These are phyloP conservation scores for Aspergillus coremiiformis DNA, from an alignment of 495 filamentous ascomycete genomes.

Conservation along the genomic window DNA sequence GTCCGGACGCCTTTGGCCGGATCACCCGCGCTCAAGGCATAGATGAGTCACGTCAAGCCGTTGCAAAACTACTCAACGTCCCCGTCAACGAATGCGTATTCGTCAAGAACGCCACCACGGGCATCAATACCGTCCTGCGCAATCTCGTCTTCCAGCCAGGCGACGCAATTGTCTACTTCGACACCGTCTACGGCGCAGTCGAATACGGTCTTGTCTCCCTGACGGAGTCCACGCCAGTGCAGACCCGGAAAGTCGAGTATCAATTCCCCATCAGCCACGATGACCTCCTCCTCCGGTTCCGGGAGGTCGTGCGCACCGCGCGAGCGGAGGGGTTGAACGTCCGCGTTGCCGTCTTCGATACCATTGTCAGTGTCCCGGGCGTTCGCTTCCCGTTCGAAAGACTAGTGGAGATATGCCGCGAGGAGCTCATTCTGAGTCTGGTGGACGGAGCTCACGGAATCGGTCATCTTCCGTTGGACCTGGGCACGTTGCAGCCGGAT, in stretches of 20 bases:
- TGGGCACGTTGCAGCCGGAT: slow-evolving; percentile 59
- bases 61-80: slow-evolving; percentile 57
- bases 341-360: slow-evolving; percentile 68
- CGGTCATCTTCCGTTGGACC: slow-evolving; percentile 65
- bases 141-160: slow-evolving; percentile 54
- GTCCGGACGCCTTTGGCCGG: slow-evolving; percentile 67
- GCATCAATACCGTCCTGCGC: slow-evolving; percentile 70
- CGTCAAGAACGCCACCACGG: slow-evolving; percentile 74
- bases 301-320: slow-evolving; percentile 36
- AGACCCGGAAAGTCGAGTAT: slow-evolving; percentile 34
- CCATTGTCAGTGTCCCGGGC: slow-evolving; percentile 67
- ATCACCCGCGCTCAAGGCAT: slow-evolving; percentile 52
- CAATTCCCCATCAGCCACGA: slow-evolving; percentile 55
- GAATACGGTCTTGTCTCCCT: slow-evolving; percentile 63
- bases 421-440: slow-evolving; percentile 52
- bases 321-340: slow-evolving; percentile 39
- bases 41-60: slow-evolving; percentile 52
- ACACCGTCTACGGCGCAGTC: slow-evolving; percentile 70
- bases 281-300: slow-evolving; percentile 48
- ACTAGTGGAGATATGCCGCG: slow-evolving; percentile 54
- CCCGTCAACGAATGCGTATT: slow-evolving; percentile 60
- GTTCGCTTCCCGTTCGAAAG: slow-evolving; percentile 70
- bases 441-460: slow-evolving; percentile 82
- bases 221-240: slow-evolving; percentile 46
- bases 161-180: slow-evolving; percentile 61